Conservation (phyloP, 371 early-diverging fungal species). For the Gilbertella persicaria region DNA sequence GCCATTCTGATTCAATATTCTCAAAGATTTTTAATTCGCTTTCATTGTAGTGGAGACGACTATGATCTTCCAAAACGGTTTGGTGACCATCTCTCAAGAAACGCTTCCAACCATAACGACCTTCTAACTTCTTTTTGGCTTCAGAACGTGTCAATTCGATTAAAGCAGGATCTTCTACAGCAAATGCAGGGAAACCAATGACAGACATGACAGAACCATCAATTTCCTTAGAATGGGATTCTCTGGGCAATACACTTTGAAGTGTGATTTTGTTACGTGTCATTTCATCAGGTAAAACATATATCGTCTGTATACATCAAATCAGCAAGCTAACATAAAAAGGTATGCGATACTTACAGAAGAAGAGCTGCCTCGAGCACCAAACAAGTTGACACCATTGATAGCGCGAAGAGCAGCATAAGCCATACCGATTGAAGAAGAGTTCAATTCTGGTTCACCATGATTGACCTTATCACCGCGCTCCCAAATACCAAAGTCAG, state of each 20-base stretch:
- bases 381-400: conserved; percentile 87
- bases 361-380: conserved; percentile 76
- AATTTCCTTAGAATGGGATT: conserved; percentile 88
- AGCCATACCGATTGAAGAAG: conserved; percentile 89
- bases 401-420: conserved; percentile 88
- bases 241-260: conserved; percentile 84
- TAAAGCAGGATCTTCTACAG: conserved; percentile 71
- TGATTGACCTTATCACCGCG: conserved; percentile 91
- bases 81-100: conserved; percentile 93
- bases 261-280: conserved; percentile 83
- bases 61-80: conserved; percentile 77
- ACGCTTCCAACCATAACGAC: conserved; percentile 85
- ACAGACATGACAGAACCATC: conserved; percentile 87
- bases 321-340: background rate
- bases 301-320: conserved; percentile 61
- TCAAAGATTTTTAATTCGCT: conserved; percentile 88
- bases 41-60: conserved; percentile 81
- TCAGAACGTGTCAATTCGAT: conserved; percentile 70
- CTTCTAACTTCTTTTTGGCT: conserved; percentile 82
- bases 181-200: conserved; percentile 91
- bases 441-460: conserved; percentile 86
- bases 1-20: conserved; percentile 91
- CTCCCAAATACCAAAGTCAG: conserved; percentile 93
- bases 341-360: conserved; percentile 63
- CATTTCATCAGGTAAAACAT: conserved; percentile 85